Percentiles rank a stretch among this genome's conserved stretches.
Evolutionary conservation across 306 rosid species (phyloP).

Genomic region (Cicer bijugum): DNA sequence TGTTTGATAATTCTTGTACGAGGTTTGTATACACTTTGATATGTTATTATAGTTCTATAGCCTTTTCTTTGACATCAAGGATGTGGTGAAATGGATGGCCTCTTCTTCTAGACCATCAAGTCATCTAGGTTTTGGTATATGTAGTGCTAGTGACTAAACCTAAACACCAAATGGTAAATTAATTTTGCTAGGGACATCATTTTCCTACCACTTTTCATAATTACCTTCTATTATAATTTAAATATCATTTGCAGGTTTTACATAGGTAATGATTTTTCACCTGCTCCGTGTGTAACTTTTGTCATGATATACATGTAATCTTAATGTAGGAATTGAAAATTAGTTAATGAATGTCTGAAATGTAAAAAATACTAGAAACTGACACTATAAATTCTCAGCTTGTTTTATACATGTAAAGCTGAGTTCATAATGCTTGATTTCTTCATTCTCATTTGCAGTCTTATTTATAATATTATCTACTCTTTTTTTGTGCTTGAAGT

Average conservation of each 20-base stretch:
- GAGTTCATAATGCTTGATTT: slow-evolving; percentile 6
- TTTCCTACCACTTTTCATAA: slow-evolving; percentile 6
- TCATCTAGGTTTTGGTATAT: slow-evolving; percentile 15
- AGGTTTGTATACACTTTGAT: slow-evolving; percentile 55
- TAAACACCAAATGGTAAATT: slow-evolving; percentile 11
- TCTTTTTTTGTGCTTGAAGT: neutral
- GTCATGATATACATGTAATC: slow-evolving; percentile 8
- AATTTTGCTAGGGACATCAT: neutral
- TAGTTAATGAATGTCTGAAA: neutral
- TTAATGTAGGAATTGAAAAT: neutral
- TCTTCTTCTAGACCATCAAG: slow-evolving; percentile 8
- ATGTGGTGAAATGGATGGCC: slow-evolving; percentile 8
- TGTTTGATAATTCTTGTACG: slow-evolving; percentile 75
- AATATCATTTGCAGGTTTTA: neutral
- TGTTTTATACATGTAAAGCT: slow-evolving; percentile 28
- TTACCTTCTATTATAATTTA: slow-evolving; percentile 6
- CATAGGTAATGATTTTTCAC: slow-evolving; percentile 1
- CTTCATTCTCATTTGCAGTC: slow-evolving; percentile 29
- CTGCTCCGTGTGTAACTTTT: slow-evolving; percentile 4
- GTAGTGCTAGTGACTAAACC: neutral
- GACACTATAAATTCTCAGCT: slow-evolving; percentile 15
- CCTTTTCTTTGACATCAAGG: neutral
- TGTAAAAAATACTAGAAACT: slow-evolving; percentile 21
- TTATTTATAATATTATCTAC: slow-evolving; percentile 6
- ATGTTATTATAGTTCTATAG: slow-evolving; percentile 16